phyloP scores from a whole-genome alignment of 306 rosid species.

The Vigna unguiculata region DNA sequence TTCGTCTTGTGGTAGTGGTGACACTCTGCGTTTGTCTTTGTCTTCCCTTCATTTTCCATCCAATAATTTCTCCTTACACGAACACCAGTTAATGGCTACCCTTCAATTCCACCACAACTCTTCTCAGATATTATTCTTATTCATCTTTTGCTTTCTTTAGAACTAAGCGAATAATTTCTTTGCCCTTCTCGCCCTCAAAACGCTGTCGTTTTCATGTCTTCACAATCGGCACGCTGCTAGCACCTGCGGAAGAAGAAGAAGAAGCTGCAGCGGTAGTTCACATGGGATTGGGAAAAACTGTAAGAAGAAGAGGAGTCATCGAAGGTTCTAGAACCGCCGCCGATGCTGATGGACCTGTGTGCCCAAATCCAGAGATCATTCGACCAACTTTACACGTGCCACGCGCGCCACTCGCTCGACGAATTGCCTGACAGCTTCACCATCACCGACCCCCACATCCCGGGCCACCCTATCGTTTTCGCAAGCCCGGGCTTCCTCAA shows the following conservation, averaged over 20 bases:
- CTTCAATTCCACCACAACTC: constrained; percentile 25
- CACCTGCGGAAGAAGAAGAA: not conserved
- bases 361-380: constrained; percentile 57
- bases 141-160: too few relatives aligned
- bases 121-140: constrained; percentile 42
- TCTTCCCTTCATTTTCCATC: not conserved
- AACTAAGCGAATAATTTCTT: too few relatives aligned
- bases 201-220: not conserved
- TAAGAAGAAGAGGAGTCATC: constrained; percentile 51
- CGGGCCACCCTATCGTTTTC: constrained; percentile 89
- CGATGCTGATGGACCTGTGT: constrained; percentile 18
- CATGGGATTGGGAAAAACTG: constrained; percentile 88
- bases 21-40: not conserved
- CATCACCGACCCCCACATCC: constrained; percentile 80
- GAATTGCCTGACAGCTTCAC: constrained; percentile 71
- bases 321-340: constrained; percentile 8
- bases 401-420: constrained; percentile 69
- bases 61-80: not conserved
- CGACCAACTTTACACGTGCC: constrained; percentile 55
- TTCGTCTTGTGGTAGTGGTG: constrained; percentile 22
- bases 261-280: constrained; percentile 47
- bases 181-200: not conserved
- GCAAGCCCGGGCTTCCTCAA: constrained; percentile 83
- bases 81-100: not conserved
- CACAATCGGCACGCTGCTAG: not conserved